Conservation (phyloP, 495 filamentous ascomycete genomes). For the Chaetomidium leptoderma region DNA sequence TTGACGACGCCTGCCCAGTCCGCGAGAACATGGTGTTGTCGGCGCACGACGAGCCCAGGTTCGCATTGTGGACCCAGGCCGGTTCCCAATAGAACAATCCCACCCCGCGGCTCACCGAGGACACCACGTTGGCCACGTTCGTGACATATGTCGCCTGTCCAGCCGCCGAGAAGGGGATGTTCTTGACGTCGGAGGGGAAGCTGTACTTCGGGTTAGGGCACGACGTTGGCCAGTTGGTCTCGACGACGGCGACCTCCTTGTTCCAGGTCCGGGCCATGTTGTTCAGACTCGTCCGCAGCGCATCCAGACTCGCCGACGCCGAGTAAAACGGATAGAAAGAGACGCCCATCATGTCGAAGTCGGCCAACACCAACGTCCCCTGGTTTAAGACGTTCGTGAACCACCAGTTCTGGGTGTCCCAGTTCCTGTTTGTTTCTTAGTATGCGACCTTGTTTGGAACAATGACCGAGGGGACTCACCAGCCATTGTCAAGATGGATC, state of each 20-base stretch:
- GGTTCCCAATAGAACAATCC: conserved; percentile 72
- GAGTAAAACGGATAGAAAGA: conserved; percentile 69
- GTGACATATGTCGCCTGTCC: conserved; percentile 58
- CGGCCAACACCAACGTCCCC: conserved; percentile 48
- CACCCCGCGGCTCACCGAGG: conserved; percentile 44
- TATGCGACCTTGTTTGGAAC: neutral
- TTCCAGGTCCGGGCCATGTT: conserved; percentile 56
- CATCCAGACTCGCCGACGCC: conserved; percentile 49
- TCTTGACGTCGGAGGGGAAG: conserved; percentile 55
- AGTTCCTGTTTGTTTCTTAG: conserved; percentile 40
- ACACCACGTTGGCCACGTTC: conserved; percentile 51
- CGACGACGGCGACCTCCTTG: conserved; percentile 60
- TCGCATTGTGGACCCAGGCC: conserved; percentile 61
- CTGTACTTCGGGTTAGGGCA: conserved; percentile 52
- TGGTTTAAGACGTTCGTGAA: conserved; percentile 54
- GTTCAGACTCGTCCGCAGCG: conserved; percentile 52
- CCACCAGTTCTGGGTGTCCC: conserved; percentile 58
- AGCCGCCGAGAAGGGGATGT: conserved; percentile 55
- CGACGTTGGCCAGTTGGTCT: conserved; percentile 63
- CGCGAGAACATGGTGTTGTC: conserved; percentile 46
- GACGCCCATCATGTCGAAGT: conserved; percentile 67
- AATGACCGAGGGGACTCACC: conserved; percentile 23
- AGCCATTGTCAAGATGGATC: conserved; percentile 68
- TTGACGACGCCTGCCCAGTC: conserved; percentile 31
- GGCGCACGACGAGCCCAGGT: conserved; percentile 50